Percentiles rank a stretch among this genome's conserved stretches.
Conservation (phyloP, 2,329 filamentous ascomycete species). For the Calycina marina region DNA sequence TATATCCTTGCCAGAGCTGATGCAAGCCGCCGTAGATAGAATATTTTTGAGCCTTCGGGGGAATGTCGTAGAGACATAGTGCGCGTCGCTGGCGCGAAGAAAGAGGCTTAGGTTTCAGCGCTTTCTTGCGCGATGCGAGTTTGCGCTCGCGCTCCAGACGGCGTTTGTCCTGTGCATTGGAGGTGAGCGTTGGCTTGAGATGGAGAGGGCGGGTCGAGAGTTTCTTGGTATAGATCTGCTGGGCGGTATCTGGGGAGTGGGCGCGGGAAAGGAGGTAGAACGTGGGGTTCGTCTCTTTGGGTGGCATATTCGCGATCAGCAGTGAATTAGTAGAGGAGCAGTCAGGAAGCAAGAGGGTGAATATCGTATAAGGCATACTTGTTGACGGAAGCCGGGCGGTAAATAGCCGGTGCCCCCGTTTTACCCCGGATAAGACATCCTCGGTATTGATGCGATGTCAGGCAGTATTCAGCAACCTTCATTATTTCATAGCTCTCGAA, state of each 20-base stretch:
- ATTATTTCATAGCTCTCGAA: too few relatives aligned
- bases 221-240: constrained; percentile 65
- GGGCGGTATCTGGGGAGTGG: constrained; percentile 58
- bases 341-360: too few relatives aligned
- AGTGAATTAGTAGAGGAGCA: too few relatives aligned
- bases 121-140: constrained; percentile 28
- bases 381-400: too few relatives aligned
- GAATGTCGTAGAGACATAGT: constrained; percentile 61
- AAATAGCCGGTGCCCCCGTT: too few relatives aligned
- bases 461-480: too few relatives aligned
- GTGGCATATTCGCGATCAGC: constrained; percentile 9
- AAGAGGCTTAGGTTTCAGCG: constrained; percentile 48
- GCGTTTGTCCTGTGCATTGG: constrained; percentile 40
- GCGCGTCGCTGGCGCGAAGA: constrained; percentile 65
- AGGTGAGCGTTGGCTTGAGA: constrained; percentile 52
- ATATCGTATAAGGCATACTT: too few relatives aligned
- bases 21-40: constrained; percentile 65
- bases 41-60: constrained; percentile 54
- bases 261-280: constrained; percentile 55
- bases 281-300: constrained; percentile 7
- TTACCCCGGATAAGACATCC: too few relatives aligned
- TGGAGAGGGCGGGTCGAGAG: constrained; percentile 70
- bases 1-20: constrained; percentile 70
- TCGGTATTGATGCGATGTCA: too few relatives aligned
- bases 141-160: constrained; percentile 19